Conservation (phyloP, 805 yeast genomes). For the Pichia nanzhaoensis region DNA sequence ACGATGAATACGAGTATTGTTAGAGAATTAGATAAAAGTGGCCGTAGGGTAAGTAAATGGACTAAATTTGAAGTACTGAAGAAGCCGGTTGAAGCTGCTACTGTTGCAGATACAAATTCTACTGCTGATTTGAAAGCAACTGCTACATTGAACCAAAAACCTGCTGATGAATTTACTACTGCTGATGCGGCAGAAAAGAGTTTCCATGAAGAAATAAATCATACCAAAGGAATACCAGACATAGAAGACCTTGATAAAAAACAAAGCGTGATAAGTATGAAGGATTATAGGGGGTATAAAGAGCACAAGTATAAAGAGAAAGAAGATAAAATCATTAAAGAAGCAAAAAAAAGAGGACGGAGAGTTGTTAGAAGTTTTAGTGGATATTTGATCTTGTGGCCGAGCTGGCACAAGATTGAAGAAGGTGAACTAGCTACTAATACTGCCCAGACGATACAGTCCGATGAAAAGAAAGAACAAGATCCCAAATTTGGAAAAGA, state of each 20-base stretch:
- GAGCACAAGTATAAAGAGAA: constrained; percentile 4
- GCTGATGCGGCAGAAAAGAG: background rate
- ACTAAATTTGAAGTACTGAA: background rate
- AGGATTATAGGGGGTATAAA: constrained; percentile 10
- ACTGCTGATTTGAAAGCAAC: background rate
- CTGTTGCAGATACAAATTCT: background rate
- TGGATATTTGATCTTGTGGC: constrained; percentile 22
- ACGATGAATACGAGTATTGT: constrained; percentile 24
- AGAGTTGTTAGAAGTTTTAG: constrained; percentile 23
- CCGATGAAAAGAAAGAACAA: background rate
- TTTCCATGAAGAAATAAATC: constrained; percentile 17
- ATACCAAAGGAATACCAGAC: constrained; percentile 5
- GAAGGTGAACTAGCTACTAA: constrained; percentile 6
- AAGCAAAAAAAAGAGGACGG: constrained; percentile 10
- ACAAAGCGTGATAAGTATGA: constrained; percentile 7
- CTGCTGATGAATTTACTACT: background rate
- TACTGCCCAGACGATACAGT: background rate
- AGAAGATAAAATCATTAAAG: constrained; percentile 16
- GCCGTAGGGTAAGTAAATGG: constrained; percentile 10
- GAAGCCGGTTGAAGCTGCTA: constrained; percentile 10
- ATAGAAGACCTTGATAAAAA: constrained; percentile 14
- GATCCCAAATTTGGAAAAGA: background rate
- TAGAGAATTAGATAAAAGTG: constrained; percentile 23
- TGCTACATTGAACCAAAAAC: too few relatives aligned
- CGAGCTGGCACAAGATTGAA: constrained; percentile 18